These are phyloP conservation scores for Cladosporium colombiae DNA, from an alignment of 2,329 filamentous ascomycete species.

Conservation along the genomic window DNA sequence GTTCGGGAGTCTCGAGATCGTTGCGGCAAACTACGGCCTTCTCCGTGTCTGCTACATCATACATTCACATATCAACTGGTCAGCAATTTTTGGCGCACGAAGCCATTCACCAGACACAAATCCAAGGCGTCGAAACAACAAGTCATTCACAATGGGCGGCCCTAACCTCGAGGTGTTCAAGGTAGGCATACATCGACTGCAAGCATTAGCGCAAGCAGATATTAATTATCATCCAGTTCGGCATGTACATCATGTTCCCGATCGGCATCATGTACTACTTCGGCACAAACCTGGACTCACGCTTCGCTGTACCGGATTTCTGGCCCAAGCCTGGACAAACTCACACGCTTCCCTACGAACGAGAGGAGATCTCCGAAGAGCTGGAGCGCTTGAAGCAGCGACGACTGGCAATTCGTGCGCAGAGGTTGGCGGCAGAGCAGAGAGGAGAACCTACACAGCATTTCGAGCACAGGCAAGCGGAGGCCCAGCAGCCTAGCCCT, in stretches of 20 bases:
- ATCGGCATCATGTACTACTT: conserved; percentile 99
- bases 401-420: conserved; percentile 50
- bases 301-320: conserved; percentile 86
- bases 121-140: neutral
- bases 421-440: conserved; percentile 46
- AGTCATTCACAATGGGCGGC: conserved; percentile 63
- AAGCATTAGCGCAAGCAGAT: neutral
- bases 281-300: conserved; percentile 92
- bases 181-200: conserved; percentile 50
- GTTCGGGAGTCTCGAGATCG: neutral
- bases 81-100: neutral
- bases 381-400: conserved; percentile 66
- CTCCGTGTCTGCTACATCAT: conserved; percentile 9
- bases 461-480: conserved; percentile 29
- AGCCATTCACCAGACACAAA: neutral
- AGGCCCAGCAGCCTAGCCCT: conserved; percentile 26
- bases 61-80: neutral
- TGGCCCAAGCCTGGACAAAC: conserved; percentile 84
- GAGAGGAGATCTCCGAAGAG: conserved; percentile 81
- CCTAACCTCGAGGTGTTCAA: conserved; percentile 95
- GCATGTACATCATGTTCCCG: conserved; percentile 97
- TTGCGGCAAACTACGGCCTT: conserved; percentile 13
- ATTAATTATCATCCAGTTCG: conserved; percentile 65
- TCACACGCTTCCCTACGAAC: conserved; percentile 73
- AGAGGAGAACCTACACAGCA: conserved; percentile 32